Conservation (phyloP, 2,329 filamentous ascomycete species). For the Nectriaceae sp. region DNA sequence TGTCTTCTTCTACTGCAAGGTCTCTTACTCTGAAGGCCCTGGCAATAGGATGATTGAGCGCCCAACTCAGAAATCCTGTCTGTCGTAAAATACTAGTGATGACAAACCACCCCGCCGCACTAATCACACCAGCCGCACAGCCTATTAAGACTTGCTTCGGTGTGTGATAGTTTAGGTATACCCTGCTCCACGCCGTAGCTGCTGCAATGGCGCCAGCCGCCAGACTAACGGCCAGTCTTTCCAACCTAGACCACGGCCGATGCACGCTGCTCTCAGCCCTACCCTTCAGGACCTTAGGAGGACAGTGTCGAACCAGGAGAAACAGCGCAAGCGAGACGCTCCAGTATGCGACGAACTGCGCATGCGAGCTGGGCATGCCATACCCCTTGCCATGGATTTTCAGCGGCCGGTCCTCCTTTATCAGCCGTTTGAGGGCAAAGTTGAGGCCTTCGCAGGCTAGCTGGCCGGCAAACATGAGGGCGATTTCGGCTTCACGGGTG, state of each 20-base stretch:
- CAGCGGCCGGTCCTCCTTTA: constrained; percentile 87
- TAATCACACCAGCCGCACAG: constrained; percentile 66
- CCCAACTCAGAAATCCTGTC: constrained; percentile 72
- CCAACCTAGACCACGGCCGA: constrained; percentile 58
- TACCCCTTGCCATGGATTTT: constrained; percentile 91
- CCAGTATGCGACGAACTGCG: constrained; percentile 94
- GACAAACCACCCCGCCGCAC: constrained; percentile 77
- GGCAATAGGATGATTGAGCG: constrained; percentile 64
- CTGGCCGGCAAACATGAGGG: constrained; percentile 89
- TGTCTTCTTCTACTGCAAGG: constrained; percentile 82
- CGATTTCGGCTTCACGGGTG: constrained; percentile 85
- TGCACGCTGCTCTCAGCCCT: constrained; percentile 13
- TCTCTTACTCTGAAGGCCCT: constrained; percentile 76
- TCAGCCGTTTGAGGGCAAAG: constrained; percentile 83
- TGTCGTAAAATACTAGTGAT: constrained; percentile 67
- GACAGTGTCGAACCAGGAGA: constrained; percentile 76
- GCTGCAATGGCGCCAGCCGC: constrained; percentile 63
- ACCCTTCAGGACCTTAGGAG: constrained; percentile 39
- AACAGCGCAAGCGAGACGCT: constrained; percentile 82
- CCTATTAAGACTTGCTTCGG: constrained; percentile 84
- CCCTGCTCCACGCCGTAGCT: constrained; percentile 76
- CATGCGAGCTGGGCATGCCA: constrained; percentile 93
- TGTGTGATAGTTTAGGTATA: constrained; percentile 94
- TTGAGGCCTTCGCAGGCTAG: constrained; percentile 90
- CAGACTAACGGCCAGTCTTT: constrained; percentile 58